Conservation (phyloP, 768 basidiomycete genomes). For the Trametes punicea region DNA sequence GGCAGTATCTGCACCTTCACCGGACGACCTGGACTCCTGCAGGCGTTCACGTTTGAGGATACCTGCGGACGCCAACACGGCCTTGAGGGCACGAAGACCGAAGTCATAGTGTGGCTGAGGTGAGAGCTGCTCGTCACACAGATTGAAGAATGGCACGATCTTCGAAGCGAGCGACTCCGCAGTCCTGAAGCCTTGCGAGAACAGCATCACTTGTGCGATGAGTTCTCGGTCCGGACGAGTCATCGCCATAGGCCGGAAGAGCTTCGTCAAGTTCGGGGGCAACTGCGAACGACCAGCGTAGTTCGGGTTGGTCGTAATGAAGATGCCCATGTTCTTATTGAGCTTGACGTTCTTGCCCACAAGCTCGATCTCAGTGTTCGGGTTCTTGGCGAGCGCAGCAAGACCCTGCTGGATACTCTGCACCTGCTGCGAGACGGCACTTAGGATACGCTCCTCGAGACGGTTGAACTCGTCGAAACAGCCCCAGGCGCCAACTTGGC, state of each 20-base stretch:
- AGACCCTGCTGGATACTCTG: conserved; percentile 98
- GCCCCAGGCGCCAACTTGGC: conserved; percentile 99
- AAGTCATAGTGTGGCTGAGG: conserved; percentile 99
- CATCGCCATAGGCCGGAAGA: conserved; percentile 99
- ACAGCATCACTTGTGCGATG: conserved; percentile 98
- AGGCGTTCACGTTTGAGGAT: conserved; percentile 93
- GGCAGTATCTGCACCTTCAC: conserved; percentile 40
- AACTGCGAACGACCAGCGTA: conserved; percentile 95
- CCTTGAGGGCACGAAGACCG: conserved; percentile 94
- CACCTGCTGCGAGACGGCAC: conserved; percentile 98
- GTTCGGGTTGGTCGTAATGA: conserved; percentile 98
- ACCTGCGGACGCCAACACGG: conserved; percentile 95
- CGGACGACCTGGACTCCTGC: conserved; percentile 38
- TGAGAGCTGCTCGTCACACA: conserved; percentile 95
- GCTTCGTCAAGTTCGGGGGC: conserved; percentile 84
- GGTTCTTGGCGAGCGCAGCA: conserved; percentile 75
- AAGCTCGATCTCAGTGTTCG: conserved; percentile 88
- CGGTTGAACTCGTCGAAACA: conserved; percentile 98
- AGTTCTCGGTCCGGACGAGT: conserved; percentile 97
- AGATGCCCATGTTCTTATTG: conserved; percentile 94
- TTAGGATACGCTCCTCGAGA: conserved; percentile 94
- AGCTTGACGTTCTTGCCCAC: conserved; percentile 93
- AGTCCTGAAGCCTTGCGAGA: conserved; percentile 98
- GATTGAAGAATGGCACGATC: conserved; percentile 98
- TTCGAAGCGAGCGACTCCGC: conserved; percentile 97